Evolutionary conservation across 768 basidiomycete genomes (phyloP).

Genomic region (Stropharia rugosoannulata): DNA sequence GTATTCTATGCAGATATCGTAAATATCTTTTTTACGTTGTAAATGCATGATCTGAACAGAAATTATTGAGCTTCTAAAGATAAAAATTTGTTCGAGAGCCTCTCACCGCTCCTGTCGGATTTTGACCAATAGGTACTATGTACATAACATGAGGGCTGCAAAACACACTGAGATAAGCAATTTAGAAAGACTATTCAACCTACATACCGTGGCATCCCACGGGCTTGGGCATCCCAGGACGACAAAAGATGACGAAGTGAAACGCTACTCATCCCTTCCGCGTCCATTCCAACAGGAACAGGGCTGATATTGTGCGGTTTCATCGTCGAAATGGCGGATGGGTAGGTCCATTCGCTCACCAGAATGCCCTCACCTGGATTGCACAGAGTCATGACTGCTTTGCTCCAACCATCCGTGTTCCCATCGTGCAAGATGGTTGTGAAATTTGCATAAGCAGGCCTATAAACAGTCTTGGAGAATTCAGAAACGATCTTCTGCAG

Average conservation of each 20-base stretch:
- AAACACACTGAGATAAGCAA: not conserved
- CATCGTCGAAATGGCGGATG: conserved; percentile 43
- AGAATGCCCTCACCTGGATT: conserved; percentile 64
- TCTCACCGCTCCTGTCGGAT: conserved; percentile 74
- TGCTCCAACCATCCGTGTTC: conserved; percentile 72
- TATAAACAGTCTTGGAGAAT: conserved; percentile 52
- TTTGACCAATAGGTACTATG: conserved; percentile 80
- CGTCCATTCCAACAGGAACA: conserved; percentile 67
- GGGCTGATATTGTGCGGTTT: conserved; percentile 40
- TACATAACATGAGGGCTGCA: conserved; percentile 72
- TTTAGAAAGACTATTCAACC: conserved; percentile 2
- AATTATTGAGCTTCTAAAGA: not conserved
- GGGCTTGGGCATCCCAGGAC: conserved; percentile 61
- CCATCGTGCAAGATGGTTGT: conserved; percentile 57
- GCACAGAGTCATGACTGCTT: conserved; percentile 57
- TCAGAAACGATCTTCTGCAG: conserved; percentile 57
- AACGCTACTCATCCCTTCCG: conserved; percentile 62
- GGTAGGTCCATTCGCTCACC: conserved; percentile 75
- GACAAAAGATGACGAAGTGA: conserved; percentile 57
- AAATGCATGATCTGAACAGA: conserved; percentile 52
- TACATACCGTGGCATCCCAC: conserved; percentile 61
- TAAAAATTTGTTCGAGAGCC: not conserved
- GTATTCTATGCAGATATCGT: conserved; percentile 80
- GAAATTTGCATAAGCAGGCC: conserved; percentile 63
- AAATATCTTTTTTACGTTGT: conserved; percentile 73